Conservation (phyloP, 768 basidiomycete genomes). For the Rhodotorula graminis region DNA sequence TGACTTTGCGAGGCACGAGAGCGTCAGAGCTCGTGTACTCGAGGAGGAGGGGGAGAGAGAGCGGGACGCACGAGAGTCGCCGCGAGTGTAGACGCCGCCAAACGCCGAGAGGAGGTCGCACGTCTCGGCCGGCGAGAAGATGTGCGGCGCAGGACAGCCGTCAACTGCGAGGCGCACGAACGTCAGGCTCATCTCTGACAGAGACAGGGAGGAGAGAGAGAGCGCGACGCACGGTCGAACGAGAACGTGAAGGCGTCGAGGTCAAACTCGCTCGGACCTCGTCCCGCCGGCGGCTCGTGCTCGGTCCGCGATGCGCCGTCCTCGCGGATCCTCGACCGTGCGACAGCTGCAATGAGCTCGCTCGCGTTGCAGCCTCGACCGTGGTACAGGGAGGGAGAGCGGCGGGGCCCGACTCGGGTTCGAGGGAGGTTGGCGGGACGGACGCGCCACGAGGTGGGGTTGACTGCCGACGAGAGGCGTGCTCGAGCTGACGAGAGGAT, state of each 20-base stretch:
- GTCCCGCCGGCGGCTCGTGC: neutral
- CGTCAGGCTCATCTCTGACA: too few relatives aligned
- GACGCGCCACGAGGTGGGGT: neutral
- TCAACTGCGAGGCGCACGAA: neutral
- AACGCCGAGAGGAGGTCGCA: conserved; percentile 5
- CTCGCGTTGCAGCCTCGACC: conserved; percentile 4
- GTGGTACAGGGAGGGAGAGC: neutral
- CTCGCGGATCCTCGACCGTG: neutral
- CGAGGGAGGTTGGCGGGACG: too few relatives aligned
- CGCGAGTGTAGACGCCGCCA: neutral
- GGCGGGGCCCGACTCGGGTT: conserved; percentile 5
- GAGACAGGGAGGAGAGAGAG: too few relatives aligned
- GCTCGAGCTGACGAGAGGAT: neutral
- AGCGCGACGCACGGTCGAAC: neutral
- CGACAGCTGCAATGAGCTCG: neutral
- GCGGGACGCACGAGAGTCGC: neutral
- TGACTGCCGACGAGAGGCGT: too few relatives aligned
- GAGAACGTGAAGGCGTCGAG: neutral
- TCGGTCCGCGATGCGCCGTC: neutral
- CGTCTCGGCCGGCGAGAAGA: neutral
- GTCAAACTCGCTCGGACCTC: neutral
- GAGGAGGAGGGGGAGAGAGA: too few relatives aligned
- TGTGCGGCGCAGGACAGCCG: conserved; percentile 2
- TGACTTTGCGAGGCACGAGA: too few relatives aligned
- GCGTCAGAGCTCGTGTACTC: too few relatives aligned